These are phyloP conservation scores for Tulasnella sp. DNA, from an alignment of 768 basidiomycete species.

Conservation along the genomic window DNA sequence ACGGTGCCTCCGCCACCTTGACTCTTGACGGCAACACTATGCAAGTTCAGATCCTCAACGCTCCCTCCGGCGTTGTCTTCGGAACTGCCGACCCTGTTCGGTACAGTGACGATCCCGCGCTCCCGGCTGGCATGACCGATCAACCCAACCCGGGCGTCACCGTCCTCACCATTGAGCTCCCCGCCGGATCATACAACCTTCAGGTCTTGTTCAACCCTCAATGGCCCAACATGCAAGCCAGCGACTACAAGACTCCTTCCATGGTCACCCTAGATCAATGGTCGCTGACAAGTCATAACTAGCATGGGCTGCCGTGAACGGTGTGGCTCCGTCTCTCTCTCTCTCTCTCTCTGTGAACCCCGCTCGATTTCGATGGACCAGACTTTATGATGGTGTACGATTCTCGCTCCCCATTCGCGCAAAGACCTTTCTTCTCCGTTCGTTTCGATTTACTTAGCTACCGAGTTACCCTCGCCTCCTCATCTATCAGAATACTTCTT, in stretches of 20 bases:
- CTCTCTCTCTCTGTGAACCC: background rate
- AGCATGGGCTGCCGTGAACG: background rate
- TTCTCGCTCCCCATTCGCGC: conserved; percentile 6
- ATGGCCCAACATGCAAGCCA: conserved; percentile 58
- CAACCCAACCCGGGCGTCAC: conserved; percentile 68
- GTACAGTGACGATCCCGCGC: conserved; percentile 46
- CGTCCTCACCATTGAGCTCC: conserved; percentile 56
- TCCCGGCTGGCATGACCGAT: conserved; percentile 48
- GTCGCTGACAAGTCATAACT: conserved; percentile 60
- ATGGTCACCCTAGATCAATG: conserved; percentile 62
- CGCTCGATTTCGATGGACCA: background rate
- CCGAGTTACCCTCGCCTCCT: background rate
- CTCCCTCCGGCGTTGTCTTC: conserved; percentile 57
- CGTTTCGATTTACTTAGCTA: background rate
- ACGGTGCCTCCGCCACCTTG: conserved; percentile 62
- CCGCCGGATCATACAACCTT: conserved; percentile 61
- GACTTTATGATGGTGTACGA: background rate
- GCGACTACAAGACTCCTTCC: conserved; percentile 54
- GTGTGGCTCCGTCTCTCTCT: background rate
- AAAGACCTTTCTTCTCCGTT: background rate
- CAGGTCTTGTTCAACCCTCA: conserved; percentile 92
- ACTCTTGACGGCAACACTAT: conserved; percentile 57
- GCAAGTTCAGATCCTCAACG: conserved; percentile 52
- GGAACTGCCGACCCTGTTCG: conserved; percentile 42
- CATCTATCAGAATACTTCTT: background rate